Evolutionary conservation across 441 rosid genomes (phyloP).

Genomic region (Pelargonium fulgidum): DNA sequence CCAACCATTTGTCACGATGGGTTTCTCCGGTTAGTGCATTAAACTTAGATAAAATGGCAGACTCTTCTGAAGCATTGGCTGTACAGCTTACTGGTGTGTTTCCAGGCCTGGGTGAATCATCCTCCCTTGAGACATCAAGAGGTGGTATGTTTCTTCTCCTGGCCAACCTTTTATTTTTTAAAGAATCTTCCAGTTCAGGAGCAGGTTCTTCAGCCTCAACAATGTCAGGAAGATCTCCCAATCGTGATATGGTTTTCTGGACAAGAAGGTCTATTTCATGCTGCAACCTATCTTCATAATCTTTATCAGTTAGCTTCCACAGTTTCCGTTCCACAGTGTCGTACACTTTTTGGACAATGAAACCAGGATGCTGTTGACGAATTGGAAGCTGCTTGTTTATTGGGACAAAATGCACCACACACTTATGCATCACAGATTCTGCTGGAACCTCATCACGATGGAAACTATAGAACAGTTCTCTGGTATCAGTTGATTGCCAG

Average conservation of each 20-base stretch:
- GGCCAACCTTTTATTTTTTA: slow-evolving; percentile 46
- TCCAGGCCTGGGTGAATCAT: slow-evolving; percentile 50
- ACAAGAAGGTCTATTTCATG: slow-evolving; percentile 93
- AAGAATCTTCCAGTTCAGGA: slow-evolving; percentile 50
- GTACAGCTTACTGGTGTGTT: slow-evolving; percentile 76
- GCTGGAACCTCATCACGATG: slow-evolving; percentile 92
- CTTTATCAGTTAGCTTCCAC: slow-evolving; percentile 84
- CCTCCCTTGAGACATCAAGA: slow-evolving; percentile 78
- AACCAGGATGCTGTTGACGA: slow-evolving; percentile 84
- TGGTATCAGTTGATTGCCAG: slow-evolving; percentile 72
- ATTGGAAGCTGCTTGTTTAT: slow-evolving; percentile 70
- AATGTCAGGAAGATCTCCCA: slow-evolving; percentile 81
- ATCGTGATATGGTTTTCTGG: slow-evolving; percentile 54
- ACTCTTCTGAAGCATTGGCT: slow-evolving; percentile 44
- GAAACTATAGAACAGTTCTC: slow-evolving; percentile 82
- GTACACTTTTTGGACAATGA: slow-evolving; percentile 81
- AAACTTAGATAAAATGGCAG: slow-evolving; percentile 47
- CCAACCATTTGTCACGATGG: slow-evolving; percentile 85
- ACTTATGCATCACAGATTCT: slow-evolving; percentile 91
- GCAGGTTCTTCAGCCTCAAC: slow-evolving; percentile 39
- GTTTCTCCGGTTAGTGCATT: slow-evolving; percentile 63
- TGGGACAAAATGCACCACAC: slow-evolving; percentile 83
- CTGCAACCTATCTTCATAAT: slow-evolving; percentile 80
- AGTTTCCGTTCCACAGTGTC: slow-evolving; percentile 77
- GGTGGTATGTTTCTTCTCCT: slow-evolving; percentile 53